Evolutionary conservation across 768 basidiomycete species (phyloP).

Genomic region (Multifurca ochricompacta): DNA sequence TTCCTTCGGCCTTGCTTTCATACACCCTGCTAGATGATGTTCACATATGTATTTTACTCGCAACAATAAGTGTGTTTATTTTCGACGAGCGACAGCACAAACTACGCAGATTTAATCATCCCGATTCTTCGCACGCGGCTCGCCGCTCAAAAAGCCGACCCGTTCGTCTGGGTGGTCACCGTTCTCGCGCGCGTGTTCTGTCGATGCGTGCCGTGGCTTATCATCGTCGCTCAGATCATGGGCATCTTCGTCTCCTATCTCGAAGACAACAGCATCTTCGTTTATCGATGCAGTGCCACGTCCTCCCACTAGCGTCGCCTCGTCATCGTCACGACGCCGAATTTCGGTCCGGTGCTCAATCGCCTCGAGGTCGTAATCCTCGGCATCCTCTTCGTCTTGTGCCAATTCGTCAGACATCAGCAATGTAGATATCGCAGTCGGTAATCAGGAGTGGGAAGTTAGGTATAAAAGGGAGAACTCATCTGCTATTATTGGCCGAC

Average conservation of each 20-base stretch:
- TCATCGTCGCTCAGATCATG: constrained; percentile 53
- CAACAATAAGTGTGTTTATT: constrained; percentile 14
- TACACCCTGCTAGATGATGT: constrained; percentile 11
- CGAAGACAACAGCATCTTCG: constrained; percentile 77
- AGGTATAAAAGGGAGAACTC: constrained; percentile 31
- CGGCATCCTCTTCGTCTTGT: constrained; percentile 89
- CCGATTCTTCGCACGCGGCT: constrained; percentile 3
- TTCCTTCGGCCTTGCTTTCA: constrained; percentile 14
- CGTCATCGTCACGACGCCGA: constrained; percentile 48
- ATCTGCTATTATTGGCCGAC: constrained; percentile 81
- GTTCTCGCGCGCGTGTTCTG: constrained; percentile 42
- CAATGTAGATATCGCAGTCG: constrained; percentile 47
- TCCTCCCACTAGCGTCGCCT: constrained; percentile 63
- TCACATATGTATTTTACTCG: constrained; percentile 30
- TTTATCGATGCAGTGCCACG: constrained; percentile 42
- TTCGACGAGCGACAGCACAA: background rate
- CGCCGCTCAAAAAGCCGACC: constrained; percentile 50
- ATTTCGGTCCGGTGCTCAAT: constrained; percentile 48
- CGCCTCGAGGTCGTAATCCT: constrained; percentile 83
- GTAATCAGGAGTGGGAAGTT: constrained; percentile 19
- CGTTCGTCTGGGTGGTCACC: constrained; percentile 49
- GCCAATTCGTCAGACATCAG: constrained; percentile 96
- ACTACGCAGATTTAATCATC: constrained; percentile 12
- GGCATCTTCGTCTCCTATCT: constrained; percentile 80
- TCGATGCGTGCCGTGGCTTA: constrained; percentile 44